These are phyloP conservation scores for Talaromyces verruculosus DNA, from an alignment of 2,329 filamentous ascomycete genomes.

Conservation along the genomic window DNA sequence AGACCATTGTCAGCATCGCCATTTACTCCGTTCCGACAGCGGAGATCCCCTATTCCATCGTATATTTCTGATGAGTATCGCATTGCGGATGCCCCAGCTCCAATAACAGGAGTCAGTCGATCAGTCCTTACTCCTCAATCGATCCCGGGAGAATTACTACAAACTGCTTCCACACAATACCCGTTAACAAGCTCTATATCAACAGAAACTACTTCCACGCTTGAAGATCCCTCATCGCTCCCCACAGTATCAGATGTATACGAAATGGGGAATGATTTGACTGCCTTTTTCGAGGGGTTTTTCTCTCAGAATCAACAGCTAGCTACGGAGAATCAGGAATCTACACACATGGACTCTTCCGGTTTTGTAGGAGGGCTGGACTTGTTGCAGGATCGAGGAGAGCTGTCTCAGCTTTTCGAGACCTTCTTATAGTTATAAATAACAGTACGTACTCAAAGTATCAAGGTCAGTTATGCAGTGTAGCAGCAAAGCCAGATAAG, in stretches of 20 bases:
- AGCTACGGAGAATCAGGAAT: neutral
- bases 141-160: neutral
- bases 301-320: neutral
- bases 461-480: too few species aligned
- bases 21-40: neutral
- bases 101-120: neutral
- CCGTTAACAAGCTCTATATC: neutral
- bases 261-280: neutral
- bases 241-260: neutral
- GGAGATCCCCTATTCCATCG: neutral
- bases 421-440: neutral
- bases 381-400: neutral
- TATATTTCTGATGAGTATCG: neutral
- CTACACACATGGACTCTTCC: neutral
- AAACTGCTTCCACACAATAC: neutral
- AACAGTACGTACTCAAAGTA: too few species aligned
- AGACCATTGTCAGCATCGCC: neutral
- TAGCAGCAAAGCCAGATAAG: neutral
- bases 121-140: neutral
- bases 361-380: neutral
- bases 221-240: neutral
- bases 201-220: neutral
- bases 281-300: neutral
- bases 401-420: neutral
- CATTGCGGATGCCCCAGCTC: neutral